Evolutionary conservation across 2,329 filamentous ascomycete genomes (phyloP).

Genomic region (Eutypella sp.): DNA sequence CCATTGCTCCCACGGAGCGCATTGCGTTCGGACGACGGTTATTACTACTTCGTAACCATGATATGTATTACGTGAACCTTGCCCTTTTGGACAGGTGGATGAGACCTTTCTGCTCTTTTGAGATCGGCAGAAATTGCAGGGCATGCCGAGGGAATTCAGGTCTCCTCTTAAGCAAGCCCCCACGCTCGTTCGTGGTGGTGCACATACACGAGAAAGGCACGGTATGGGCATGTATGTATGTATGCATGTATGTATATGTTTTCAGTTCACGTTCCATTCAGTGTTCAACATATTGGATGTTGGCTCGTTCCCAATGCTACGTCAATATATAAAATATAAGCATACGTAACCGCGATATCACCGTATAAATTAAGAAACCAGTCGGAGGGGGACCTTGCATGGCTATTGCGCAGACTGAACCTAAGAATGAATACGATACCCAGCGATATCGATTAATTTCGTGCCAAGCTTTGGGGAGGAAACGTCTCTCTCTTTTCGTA

Average conservation of each 20-base stretch:
- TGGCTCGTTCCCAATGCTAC: not conserved
- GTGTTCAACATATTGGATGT: not conserved
- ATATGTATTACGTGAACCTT: too few species aligned
- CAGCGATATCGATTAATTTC: not conserved
- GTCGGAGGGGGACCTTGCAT: too few species aligned
- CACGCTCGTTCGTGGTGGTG: too few species aligned
- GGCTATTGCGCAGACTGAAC: too few species aligned
- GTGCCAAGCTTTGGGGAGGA: not conserved
- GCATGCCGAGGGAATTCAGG: too few species aligned
- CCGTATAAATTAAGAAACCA: not conserved
- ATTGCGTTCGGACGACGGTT: not conserved
- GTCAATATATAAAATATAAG: conserved; percentile 1
- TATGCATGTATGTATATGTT: not conserved
- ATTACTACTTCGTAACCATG: not conserved
- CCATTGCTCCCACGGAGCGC: not conserved
- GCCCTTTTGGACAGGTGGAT: not conserved
- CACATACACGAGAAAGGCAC: too few species aligned
- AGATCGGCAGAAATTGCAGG: too few species aligned
- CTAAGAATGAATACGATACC: too few species aligned
- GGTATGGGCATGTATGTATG: not conserved
- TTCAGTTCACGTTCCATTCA: too few species aligned
- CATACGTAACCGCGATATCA: not conserved
- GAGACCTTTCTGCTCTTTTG: too few species aligned
- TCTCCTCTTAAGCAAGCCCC: too few species aligned
- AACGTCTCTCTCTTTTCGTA: not conserved